phyloP scores from a whole-genome alignment of 108 stramenopile species.

The Nitzschia palea region DNA sequence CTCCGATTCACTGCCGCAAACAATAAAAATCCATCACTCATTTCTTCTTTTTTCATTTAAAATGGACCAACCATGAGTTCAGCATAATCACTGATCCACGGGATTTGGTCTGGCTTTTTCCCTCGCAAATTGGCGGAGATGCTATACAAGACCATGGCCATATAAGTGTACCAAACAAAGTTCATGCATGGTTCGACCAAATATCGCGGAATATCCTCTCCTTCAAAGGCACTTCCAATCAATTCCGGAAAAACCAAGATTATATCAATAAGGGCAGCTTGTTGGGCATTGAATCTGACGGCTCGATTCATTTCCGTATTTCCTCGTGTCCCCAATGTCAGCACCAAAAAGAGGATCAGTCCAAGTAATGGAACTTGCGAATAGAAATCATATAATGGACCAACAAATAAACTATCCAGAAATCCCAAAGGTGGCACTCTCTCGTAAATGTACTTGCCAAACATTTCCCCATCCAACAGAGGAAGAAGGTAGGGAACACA shows the following conservation, averaged over 20 bases:
- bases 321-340: slow-evolving; percentile 63
- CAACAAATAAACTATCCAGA: slow-evolving; percentile 52
- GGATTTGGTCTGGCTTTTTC: slow-evolving; percentile 74
- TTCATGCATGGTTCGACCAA: slow-evolving; percentile 59
- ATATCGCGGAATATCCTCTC: slow-evolving; percentile 34
- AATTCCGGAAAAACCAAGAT: slow-evolving; percentile 69
- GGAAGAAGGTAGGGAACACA: slow-evolving; percentile 56
- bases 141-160: slow-evolving; percentile 55
- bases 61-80: slow-evolving; percentile 69
- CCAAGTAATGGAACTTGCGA: slow-evolving; percentile 56
- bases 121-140: slow-evolving; percentile 59
- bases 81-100: slow-evolving; percentile 57
- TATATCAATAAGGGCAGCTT: slow-evolving; percentile 78
- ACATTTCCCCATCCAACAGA: slow-evolving; percentile 55
- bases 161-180: slow-evolving; percentile 69
- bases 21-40: not conserved
- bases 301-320: slow-evolving; percentile 54
- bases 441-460: slow-evolving; percentile 76
- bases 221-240: slow-evolving; percentile 52
- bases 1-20: not conserved
- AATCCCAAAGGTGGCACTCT: slow-evolving; percentile 70
- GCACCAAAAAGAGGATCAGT: slow-evolving; percentile 59
- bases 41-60: slow-evolving; percentile 3
- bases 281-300: slow-evolving; percentile 81
- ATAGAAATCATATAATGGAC: slow-evolving; percentile 52